A percentile compares a stretch with the other conserved stretches of the same genome.
These are phyloP conservation scores for Oryza brachyantha DNA, from an alignment of 176 grass and related monocot species.

Conservation along the genomic window DNA sequence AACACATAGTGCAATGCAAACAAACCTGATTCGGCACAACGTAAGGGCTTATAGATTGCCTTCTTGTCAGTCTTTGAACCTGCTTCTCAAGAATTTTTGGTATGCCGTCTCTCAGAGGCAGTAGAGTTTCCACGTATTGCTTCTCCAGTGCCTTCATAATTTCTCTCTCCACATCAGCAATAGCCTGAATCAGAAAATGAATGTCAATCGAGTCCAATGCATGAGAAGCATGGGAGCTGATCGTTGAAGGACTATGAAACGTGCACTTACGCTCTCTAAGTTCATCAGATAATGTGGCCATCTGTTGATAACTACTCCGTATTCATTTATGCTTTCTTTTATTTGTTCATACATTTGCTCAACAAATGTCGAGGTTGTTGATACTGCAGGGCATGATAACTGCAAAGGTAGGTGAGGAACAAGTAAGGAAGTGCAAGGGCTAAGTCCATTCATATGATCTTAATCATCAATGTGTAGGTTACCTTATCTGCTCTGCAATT, in stretches of 20 bases:
- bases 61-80: constrained; percentile 83
- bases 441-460: background rate
- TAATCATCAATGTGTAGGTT: background rate
- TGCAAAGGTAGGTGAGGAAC: constrained; percentile 43
- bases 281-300: constrained; percentile 90
- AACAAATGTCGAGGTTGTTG: constrained; percentile 68
- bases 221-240: constrained; percentile 8
- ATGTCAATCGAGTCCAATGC: constrained; percentile 1
- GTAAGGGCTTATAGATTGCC: constrained; percentile 68
- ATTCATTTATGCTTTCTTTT: constrained; percentile 78
- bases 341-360: constrained; percentile 89
- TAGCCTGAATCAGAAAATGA: constrained; percentile 50
- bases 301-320: constrained; percentile 88
- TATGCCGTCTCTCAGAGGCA: constrained; percentile 80
- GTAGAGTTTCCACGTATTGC: constrained; percentile 65
- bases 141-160: constrained; percentile 79
- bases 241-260: constrained; percentile 9
- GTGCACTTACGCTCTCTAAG: constrained; percentile 69
- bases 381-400: constrained; percentile 48
- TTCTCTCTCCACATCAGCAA: constrained; percentile 89
- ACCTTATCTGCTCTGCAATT: constrained; percentile 89
- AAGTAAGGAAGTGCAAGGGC: constrained; percentile 29
- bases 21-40: constrained; percentile 68
- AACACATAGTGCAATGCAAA: constrained; percentile 10
- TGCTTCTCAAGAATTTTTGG: constrained; percentile 91